Conservation (phyloP, 108 stramenopile genomes). For the Seminavis robusta region DNA sequence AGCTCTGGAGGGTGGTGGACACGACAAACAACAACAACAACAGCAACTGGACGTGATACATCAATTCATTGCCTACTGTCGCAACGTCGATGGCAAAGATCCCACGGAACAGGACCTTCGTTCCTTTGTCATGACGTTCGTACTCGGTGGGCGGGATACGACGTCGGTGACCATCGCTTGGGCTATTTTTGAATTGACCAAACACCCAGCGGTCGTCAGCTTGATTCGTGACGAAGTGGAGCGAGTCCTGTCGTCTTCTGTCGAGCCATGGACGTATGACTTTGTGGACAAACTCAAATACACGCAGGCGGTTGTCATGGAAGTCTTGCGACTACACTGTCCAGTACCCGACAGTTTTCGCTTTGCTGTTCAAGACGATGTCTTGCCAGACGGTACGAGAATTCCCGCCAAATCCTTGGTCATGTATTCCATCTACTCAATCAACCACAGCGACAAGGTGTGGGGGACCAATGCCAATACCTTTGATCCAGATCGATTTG, state of each 20-base stretch:
- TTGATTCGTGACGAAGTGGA: constrained; percentile 36
- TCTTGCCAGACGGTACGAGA: constrained; percentile 50
- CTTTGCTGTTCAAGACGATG: constrained; percentile 25
- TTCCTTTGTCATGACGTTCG: constrained; percentile 49
- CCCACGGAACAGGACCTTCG: constrained; percentile 29
- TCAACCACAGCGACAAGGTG: constrained; percentile 23
- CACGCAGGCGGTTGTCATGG: constrained; percentile 28
- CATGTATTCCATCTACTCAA: constrained; percentile 22
- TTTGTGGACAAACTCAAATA: constrained; percentile 17
- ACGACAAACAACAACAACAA: too few relatives aligned
- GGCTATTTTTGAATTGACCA: constrained; percentile 36
- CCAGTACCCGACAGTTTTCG: constrained; percentile 37
- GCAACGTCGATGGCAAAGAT: not conserved
- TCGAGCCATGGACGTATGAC: constrained; percentile 1
- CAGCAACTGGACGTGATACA: constrained; percentile 26
- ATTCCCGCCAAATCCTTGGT: constrained; percentile 28
- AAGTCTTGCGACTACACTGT: constrained; percentile 51
- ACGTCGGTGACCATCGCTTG: constrained; percentile 50
- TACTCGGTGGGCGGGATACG: constrained; percentile 62
- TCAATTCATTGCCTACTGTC: constrained; percentile 13
- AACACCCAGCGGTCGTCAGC: constrained; percentile 19
- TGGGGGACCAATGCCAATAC: constrained; percentile 38
- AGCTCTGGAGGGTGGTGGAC: not conserved
- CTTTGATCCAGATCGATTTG: constrained; percentile 44
- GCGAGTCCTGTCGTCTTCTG: constrained; percentile 1